phyloP scores from a whole-genome alignment of 2,329 filamentous ascomycete genomes.

The Talaromyces islandicus region DNA sequence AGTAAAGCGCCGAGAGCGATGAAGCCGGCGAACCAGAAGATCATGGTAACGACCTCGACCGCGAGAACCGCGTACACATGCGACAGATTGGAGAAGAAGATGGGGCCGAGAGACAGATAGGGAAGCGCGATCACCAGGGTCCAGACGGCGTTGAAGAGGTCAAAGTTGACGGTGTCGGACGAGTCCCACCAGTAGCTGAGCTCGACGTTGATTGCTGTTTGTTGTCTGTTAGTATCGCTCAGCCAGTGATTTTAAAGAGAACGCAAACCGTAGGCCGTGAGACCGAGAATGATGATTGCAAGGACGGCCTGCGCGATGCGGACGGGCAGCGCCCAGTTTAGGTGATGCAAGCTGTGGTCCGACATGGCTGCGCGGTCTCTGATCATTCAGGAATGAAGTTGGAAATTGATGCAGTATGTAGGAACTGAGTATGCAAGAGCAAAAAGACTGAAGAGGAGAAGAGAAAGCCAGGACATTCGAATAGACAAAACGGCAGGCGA shows the following conservation, averaged over 20 bases:
- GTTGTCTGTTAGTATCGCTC: neutral
- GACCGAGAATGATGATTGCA: conserved; percentile 66
- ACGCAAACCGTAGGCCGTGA: conserved; percentile 62
- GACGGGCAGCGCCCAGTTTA: conserved; percentile 39
- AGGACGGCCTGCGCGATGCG: conserved; percentile 64
- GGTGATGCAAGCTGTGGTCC: conserved; percentile 7
- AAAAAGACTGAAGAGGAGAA: neutral
- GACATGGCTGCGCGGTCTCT: neutral
- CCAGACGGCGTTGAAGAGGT: conserved; percentile 75
- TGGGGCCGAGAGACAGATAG: conserved; percentile 64
- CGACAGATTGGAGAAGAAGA: conserved; percentile 55
- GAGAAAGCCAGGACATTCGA: neutral
- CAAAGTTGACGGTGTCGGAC: conserved; percentile 63
- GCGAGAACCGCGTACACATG: conserved; percentile 61
- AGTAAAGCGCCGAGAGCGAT: conserved; percentile 67
- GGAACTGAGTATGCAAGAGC: neutral
- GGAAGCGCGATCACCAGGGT: conserved; percentile 61
- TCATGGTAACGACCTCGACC: conserved; percentile 65
- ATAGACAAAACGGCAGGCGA: neutral
- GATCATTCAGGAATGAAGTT: neutral
- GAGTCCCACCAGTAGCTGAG: conserved; percentile 34
- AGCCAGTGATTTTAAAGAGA: neutral
- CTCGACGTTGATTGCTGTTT: conserved; percentile 52
- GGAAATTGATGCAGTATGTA: neutral
- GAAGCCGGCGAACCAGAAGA: conserved; percentile 88